Base-by-base conservation (phyloP, 1,284 basidiomycete genomes). In the Tilletia walkeri region DNA sequence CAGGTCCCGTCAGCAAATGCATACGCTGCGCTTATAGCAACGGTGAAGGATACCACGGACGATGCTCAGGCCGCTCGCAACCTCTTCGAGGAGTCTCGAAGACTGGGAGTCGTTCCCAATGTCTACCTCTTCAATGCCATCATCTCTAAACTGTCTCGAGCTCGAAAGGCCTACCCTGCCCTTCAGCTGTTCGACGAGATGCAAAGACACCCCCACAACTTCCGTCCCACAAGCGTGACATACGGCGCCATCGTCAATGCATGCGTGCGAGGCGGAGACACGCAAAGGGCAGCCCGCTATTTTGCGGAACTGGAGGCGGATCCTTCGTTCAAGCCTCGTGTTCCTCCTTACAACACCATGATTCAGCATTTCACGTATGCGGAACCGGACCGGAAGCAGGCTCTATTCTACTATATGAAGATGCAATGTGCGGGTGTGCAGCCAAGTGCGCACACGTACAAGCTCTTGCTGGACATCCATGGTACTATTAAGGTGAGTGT, bases 291-390 rank as follows among this genome's bases (percentile, higher is more conserved):
- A 1, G 92, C 92, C 81, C 86, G 86, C 14, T 85, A 98, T 67
- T 98, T 96, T 85, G 84, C 86, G 67, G 93, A 95, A 85, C 98
- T 99, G 95, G 84, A 87, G 7, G 75, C 84, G 50, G 88, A 90
- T 76, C 87, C 85, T 38, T 90, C 90, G 76, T 98, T 94, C 87
- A 90, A 88, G 85, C 90, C 95, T 7, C 88, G 94, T 6, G 90
- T 96, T 0, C 95, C 96, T 30, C 95, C 95, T 4, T 93, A 89
- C 87, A 99, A 97, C 86, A 97, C 92, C 49, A 97, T 99, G 95
- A 97, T 99, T 88, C 96, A 99, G 85, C 88, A 95, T 82, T 96
- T 93, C 85, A 91, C 92, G 65, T 90, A 91, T 73, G 95, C 91
- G 34, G 91, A 92, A 80, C 92, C 94, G 0, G 90, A 94, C 77